These are phyloP conservation scores for Polychaeton citri DNA, from an alignment of 2,329 filamentous ascomycete genomes.

Conservation along the genomic window DNA sequence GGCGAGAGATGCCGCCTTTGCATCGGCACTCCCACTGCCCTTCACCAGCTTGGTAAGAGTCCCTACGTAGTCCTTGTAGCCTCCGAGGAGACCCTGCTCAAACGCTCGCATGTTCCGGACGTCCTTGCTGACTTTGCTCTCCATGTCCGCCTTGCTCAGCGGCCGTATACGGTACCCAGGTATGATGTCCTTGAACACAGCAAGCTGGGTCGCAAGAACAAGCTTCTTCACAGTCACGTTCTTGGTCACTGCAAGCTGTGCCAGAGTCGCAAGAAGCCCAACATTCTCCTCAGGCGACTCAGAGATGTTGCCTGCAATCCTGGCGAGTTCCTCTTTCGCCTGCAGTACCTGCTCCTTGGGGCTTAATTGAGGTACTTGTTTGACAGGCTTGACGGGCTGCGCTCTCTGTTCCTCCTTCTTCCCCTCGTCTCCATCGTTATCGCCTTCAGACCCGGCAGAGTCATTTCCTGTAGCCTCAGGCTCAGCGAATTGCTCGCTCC, in stretches of 20 bases:
- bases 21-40: slow-evolving; percentile 30
- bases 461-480: slow-evolving; percentile 26
- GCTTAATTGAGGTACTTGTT: slow-evolving; percentile 50
- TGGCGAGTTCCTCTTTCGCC: slow-evolving; percentile 85
- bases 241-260: slow-evolving; percentile 55
- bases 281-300: slow-evolving; percentile 89
- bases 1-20: slow-evolving; percentile 34
- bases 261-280: slow-evolving; percentile 63
- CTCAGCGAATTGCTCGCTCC: slow-evolving; percentile 46
- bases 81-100: slow-evolving; percentile 73
- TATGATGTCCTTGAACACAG: slow-evolving; percentile 91
- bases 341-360: slow-evolving; percentile 67
- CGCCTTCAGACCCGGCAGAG: slow-evolving; percentile 19
- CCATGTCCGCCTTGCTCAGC: slow-evolving; percentile 57
- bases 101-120: slow-evolving; percentile 70
- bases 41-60: slow-evolving; percentile 58
- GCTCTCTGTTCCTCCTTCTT: slow-evolving; percentile 32
- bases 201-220: slow-evolving; percentile 70
- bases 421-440: slow-evolving; percentile 43
- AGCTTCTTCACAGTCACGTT: slow-evolving; percentile 72
- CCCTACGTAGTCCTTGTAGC: slow-evolving; percentile 75
- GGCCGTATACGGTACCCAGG: slow-evolving; percentile 91
- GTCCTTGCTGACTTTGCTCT: slow-evolving; percentile 80
- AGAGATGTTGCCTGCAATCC: slow-evolving; percentile 66
- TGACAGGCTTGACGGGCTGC: slow-evolving; percentile 35